Evolutionary conservation across 208 protist genomes (phyloP).

Genomic region (Trypanosoma lewisi): DNA sequence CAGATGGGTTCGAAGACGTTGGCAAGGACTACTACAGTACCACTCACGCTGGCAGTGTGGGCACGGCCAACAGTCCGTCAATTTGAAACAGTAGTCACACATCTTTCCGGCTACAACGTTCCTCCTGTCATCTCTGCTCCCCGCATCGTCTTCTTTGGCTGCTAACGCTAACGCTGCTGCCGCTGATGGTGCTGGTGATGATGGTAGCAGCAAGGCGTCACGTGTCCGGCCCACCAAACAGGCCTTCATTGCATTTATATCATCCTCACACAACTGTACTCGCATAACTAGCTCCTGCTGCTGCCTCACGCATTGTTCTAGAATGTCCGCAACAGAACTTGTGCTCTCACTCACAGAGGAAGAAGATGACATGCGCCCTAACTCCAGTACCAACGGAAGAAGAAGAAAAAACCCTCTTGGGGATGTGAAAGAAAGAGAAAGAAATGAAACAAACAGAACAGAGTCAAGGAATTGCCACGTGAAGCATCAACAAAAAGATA

Average conservation of each 20-base stretch:
- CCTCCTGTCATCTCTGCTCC: not conserved
- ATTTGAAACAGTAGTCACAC: constrained; percentile 68
- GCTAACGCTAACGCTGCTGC: too few species aligned
- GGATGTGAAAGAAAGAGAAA: constrained; percentile 1
- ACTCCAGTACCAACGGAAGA: not conserved
- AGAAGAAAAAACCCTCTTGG: not conserved
- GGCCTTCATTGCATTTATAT: constrained; percentile 1
- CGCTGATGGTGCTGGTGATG: too few species aligned
- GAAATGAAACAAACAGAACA: not conserved
- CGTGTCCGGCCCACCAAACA: not conserved
- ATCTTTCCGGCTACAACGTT: constrained; percentile 21
- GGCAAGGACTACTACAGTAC: constrained; percentile 69
- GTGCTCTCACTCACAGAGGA: not conserved
- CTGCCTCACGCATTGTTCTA: not conserved
- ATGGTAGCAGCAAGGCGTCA: not conserved
- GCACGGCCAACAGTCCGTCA: constrained; percentile 44
- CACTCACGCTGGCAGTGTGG: constrained; percentile 55
- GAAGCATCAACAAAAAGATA: too few species aligned
- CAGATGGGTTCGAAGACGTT: constrained; percentile 37
- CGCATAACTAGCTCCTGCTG: constrained; percentile 10
- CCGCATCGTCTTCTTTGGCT: not conserved
- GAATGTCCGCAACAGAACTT: not conserved
- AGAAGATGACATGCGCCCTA: not conserved
- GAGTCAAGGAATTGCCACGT: not conserved
- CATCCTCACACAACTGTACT: constrained; percentile 11